A percentile compares a stretch with the other conserved stretches of the same genome.
Evolutionary conservation across 2,329 filamentous ascomycete genomes (phyloP).

Genomic region (Fusarium sp.): DNA sequence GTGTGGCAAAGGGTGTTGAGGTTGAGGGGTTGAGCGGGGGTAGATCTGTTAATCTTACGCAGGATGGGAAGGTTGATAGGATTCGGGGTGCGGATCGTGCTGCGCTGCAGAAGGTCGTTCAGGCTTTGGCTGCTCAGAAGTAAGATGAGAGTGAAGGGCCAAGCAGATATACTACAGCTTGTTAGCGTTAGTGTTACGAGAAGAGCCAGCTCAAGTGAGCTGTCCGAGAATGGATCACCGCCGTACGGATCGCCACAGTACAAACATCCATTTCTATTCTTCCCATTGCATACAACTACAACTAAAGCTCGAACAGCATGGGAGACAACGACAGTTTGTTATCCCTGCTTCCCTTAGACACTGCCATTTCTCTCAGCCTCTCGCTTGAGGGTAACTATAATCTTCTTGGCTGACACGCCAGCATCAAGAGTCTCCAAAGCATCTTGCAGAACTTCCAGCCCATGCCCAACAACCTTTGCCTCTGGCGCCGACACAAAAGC

Average conservation of each 20-base stretch:
- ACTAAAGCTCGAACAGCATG: too few relatives aligned
- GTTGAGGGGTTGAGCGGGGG: constrained; percentile 35
- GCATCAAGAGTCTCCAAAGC: neutral
- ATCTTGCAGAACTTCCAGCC: neutral
- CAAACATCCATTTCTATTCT: neutral
- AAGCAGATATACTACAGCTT: neutral
- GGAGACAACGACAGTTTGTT: neutral
- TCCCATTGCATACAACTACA: neutral
- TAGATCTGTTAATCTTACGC: constrained; percentile 37
- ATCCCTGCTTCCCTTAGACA: neutral
- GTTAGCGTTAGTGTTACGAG: too few relatives aligned
- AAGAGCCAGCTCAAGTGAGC: too few relatives aligned
- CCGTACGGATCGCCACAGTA: neutral
- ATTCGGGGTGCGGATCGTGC: constrained; percentile 46
- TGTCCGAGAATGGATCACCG: neutral
- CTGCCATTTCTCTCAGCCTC: neutral
- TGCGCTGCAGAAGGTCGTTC: constrained; percentile 44
- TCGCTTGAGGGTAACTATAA: constrained; percentile 5
- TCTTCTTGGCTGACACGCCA: constrained; percentile 11
- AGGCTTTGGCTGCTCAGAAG: constrained; percentile 34
- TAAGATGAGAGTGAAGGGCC: neutral
- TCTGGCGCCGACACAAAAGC: constrained; percentile 2
- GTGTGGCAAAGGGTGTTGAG: constrained; percentile 56
- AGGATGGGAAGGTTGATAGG: constrained; percentile 46
- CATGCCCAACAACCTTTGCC: neutral